A percentile compares a stretch with the other conserved stretches of the same genome.
These are phyloP conservation scores for Zea mays DNA, from an alignment of 176 grass and related monocot genomes.

Conservation along the genomic window DNA sequence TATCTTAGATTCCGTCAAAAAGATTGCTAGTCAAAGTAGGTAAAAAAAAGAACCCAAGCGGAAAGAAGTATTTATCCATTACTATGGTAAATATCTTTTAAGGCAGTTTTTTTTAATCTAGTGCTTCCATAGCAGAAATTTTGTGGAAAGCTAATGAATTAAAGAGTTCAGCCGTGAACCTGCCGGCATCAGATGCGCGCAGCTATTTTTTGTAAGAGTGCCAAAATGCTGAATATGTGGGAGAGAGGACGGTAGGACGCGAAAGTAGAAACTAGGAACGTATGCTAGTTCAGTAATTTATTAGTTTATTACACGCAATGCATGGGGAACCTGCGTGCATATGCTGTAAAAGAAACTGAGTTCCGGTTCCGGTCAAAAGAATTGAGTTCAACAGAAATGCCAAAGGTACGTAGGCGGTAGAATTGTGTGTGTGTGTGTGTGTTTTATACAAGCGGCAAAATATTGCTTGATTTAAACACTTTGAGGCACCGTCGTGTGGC, in stretches of 20 bases:
- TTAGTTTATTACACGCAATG: background rate
- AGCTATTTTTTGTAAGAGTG: background rate
- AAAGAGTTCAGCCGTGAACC: background rate
- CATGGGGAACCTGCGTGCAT: background rate
- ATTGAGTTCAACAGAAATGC: background rate
- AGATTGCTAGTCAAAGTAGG: too few relatives aligned
- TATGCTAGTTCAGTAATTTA: background rate
- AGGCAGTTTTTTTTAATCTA: background rate
- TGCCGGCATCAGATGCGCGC: background rate
- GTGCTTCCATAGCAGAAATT: background rate
- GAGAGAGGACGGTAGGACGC: background rate
- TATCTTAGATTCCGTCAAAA: too few relatives aligned
- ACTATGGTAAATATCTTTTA: background rate
- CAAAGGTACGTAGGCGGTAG: background rate
- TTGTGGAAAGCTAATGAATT: background rate
- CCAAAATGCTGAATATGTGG: background rate
- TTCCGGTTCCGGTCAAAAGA: constrained; percentile 5
- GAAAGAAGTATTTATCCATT: background rate
- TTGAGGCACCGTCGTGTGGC: background rate
- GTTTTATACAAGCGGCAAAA: background rate
- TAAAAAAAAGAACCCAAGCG: too few relatives aligned
- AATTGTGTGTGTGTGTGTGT: background rate
- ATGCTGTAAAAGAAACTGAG: background rate
- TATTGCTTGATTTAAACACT: background rate
- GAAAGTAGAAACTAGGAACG: background rate